Evolutionary conservation across 441 rosid species (phyloP), one percentile per base, ranked within the genome.

Genomic region (Capsella rubella): DNA sequence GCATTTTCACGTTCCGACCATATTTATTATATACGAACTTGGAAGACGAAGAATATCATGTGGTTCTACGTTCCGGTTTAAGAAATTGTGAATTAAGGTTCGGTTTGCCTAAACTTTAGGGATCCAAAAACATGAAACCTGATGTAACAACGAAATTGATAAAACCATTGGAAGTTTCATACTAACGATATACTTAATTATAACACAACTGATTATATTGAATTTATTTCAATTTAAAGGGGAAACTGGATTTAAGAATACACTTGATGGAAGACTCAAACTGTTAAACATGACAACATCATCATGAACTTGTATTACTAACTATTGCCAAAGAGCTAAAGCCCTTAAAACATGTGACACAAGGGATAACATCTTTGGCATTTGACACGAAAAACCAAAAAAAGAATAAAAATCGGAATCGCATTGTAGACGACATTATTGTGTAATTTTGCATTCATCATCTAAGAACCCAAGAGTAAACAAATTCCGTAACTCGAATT

Each of bases 261-360:
- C 60, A 71, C 10, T 32, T 32, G 40, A 70, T 56, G 39, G 37
- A 39, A 43, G 25, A 27, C 25, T 21, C 10, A 2, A 21, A 21
- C 25, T 21, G 25, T 21, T 21, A 27, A 39, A 27, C 42, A 40
- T 66, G 71, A 12, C 40, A 53, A 45, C 14, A 65, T 49, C 51
- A 39, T 13, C 72, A 39, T 66, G 16, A 74, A 66, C 53, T 74
- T 58, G 78, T 67, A 59, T 59, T n/a, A 29, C 68, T 59, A 74
- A 74, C 78, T 67, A 50, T 43, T 32, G 49, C 54, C 68, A 67
- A 59, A 40, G 40, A 40, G 67, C 55, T 7, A 47, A 74, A 39
- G 10, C 62, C 8, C 62, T 51, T 31, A 59, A 29, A 65, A 66
- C 35, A 35, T 51, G 62, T 35, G 52, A 54, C 46, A 28, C 51